Base-by-base conservation (phyloP, 2,329 filamentous ascomycete genomes). In the Colletotrichum plurivorum region DNA sequence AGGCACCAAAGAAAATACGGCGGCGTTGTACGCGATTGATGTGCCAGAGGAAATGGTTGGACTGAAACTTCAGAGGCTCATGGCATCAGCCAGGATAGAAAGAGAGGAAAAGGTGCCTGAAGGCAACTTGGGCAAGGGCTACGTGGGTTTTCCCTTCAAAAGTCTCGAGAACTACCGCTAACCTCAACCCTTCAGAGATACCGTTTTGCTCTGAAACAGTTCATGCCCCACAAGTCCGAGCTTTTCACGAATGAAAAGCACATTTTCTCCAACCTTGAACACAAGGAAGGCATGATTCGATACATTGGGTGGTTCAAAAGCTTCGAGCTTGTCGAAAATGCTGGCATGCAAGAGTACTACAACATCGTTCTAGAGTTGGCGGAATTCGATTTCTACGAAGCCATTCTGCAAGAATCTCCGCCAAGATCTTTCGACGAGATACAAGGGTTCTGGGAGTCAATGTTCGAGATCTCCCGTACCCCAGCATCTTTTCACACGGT, bases 201-300 rank as follows among this genome's bases (percentile, higher is more conserved):
- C 18, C 57, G 63, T 4, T 62, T 67, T 6, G 63, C 63, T 7
- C 2, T 67, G 12, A 67, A 67, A 27, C 63, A 67, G 16, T 67
- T 67, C 27, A 27, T 48, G 12, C 16, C 20, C 1, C 13, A 18
- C 4, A 62, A 55, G 4, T 5, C 4, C 5, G 5, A 48, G 1
- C 49, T 56, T 3, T 67, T 61, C 22, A 2, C 10, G 1, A 67
- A 62, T 20, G 63, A 67, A 15, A 49, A 3, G 10, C 2, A 12
- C 5, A 62, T 62, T 41, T 55, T 62, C 10, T 18, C 5, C 2
- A 41, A 52, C 8, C 57, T 67, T 10, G 36, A 43, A 13, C 9
- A 51, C 6, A 7, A 22, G 7, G 63, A 56, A 3, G 63, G 63
- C 1, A 51, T 67, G 57, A 45, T 67, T 2, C 27, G 31, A 13